Evolutionary conservation across 106 monocot species (phyloP), one percentile per base, ranked within the genome.

Genomic region (Platanthera guangdongensis): DNA sequence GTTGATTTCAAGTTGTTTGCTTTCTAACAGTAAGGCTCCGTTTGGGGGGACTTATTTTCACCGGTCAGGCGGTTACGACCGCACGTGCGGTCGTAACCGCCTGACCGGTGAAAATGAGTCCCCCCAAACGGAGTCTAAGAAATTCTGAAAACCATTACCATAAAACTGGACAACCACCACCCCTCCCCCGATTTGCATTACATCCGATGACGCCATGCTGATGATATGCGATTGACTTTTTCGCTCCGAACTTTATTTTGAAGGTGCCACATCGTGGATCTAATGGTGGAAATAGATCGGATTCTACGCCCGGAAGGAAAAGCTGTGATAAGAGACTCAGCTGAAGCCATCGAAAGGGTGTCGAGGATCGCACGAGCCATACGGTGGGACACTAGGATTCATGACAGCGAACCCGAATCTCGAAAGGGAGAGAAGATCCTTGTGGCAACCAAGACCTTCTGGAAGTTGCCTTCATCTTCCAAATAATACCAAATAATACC

Each of bases 281-380:
- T 99, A 54, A 84, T 94, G 85, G 74, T 99, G 73, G 97, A 99
- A 78, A 99, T 94, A 87, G 94, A 99, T 76, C 84, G 97, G 16
- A 91, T 99, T 49, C 65, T 99, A 73, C 88, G 91, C 14, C 97
- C 94, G 68, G 86, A 85, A 86, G 94, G 97, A 81, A 91, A 81
- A 8, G 93, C 74, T 2, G 79, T 97, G 48, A 85, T 97, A 22
- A 84, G 91, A 45, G 93, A 89, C 21, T 64, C 76, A 21, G 74
- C 82, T 4, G 87, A 89, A 63, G 80, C 82, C 22, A 88, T 94
- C 4, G 85, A 94, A 39, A 99, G 86, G 80, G 81, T 89, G 47
- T 78, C 55, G 5, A 81, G 80, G 15, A 74, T 94, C 54, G 87
- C 91, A 7, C 81, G 55, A 71, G 89, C 88, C 7, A 86, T 94